phyloP scores from a whole-genome alignment of 1,139 yeast genomes.

The Suzukiozyma palmioleophila region DNA sequence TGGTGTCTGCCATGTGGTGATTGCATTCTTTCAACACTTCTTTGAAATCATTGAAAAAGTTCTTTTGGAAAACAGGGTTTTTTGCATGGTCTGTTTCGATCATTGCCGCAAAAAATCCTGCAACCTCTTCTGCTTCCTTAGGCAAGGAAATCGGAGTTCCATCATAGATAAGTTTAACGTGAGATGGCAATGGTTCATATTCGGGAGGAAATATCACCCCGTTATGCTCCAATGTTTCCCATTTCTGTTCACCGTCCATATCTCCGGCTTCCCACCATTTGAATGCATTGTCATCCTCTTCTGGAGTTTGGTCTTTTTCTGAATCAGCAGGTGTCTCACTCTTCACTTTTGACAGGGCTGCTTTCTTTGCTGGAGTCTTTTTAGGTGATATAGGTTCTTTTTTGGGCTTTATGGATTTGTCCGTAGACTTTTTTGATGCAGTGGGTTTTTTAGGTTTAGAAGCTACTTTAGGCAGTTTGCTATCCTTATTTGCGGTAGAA shows the following conservation, averaged over 20 bases:
- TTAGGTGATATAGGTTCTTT: constrained; percentile 2
- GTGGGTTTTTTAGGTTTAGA: background rate
- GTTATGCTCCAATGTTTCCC: constrained; percentile 82
- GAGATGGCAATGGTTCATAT: constrained; percentile 81
- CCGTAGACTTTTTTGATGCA: background rate
- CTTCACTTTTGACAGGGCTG: background rate
- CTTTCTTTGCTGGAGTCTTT: background rate
- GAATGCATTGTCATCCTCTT: constrained; percentile 59
- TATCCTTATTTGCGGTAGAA: no score
- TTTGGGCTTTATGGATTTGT: constrained; percentile 3
- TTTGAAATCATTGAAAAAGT: constrained; percentile 77
- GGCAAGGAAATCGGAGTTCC: constrained; percentile 74
- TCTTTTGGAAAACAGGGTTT: constrained; percentile 80
- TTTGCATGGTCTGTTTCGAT: constrained; percentile 83
- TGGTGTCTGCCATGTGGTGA: constrained; percentile 18
- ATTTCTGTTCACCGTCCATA: constrained; percentile 69
- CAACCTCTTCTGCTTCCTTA: constrained; percentile 88
- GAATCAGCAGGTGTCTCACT: background rate
- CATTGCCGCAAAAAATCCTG: constrained; percentile 91
- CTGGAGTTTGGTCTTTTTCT: constrained; percentile 11
- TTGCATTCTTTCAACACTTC: constrained; percentile 62
- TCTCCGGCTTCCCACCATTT: constrained; percentile 87
- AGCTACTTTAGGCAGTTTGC: background rate
- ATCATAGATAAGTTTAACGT: constrained; percentile 71
- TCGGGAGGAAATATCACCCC: constrained; percentile 95